Conservation (phyloP, 148 eudicot species). For the Amaranthus hypochondriacus region DNA sequence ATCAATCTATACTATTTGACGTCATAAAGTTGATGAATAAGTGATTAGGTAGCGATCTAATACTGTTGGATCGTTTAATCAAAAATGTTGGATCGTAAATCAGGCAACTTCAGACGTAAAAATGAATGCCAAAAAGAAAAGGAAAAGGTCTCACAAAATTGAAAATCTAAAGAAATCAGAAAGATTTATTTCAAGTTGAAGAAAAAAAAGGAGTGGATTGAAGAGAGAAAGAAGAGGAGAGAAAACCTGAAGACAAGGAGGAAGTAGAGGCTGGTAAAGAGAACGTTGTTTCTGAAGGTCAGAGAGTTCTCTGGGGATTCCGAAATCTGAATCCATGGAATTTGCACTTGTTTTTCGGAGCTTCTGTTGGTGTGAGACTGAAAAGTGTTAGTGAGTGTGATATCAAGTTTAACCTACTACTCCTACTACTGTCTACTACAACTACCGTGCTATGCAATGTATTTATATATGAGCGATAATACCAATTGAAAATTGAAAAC, state of each 20-base stretch:
- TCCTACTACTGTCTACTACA: not conserved
- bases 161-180: not conserved
- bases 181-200: not conserved
- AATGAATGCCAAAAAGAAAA: not conserved
- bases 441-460: too few species aligned
- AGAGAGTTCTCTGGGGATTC: slow-evolving; percentile 72
- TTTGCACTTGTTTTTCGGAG: too few species aligned
- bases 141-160: not conserved
- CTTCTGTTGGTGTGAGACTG: not conserved
- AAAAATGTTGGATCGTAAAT: not conserved
- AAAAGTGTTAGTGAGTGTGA: not conserved
- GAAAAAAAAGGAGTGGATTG: not conserved
- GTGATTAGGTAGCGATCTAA: too few species aligned
- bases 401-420: not conserved
- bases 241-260: slow-evolving; percentile 93
- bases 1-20: too few species aligned
- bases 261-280: slow-evolving; percentile 70
- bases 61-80: not conserved
- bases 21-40: too few species aligned
- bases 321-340: slow-evolving; percentile 81
- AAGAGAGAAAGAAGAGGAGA: not conserved
- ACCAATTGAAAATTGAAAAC: not conserved
- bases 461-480: not conserved
- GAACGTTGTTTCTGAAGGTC: slow-evolving; percentile 82
- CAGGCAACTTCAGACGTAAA: not conserved